phyloP scores from a whole-genome alignment of 106 monocot genomes.

The Xerophyta viscosa region DNA sequence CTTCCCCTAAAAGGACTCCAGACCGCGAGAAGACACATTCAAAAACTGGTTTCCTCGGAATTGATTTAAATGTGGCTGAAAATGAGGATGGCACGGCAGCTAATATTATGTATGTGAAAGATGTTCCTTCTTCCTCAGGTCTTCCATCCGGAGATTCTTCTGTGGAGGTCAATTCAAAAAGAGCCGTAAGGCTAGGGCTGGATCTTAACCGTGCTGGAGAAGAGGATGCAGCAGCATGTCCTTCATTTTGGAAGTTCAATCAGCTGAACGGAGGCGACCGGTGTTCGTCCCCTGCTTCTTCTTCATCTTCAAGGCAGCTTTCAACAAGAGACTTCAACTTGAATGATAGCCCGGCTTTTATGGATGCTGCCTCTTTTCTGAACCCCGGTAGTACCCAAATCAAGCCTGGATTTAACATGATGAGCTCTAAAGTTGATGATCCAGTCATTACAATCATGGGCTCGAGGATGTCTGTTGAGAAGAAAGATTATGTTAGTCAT shows the following conservation, averaged over 20 bases:
- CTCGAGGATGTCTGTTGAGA: slow-evolving; percentile 36
- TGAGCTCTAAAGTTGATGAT: slow-evolving; percentile 18
- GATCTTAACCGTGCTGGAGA: slow-evolving; percentile 66
- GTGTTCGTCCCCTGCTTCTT: slow-evolving; percentile 45
- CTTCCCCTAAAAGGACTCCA: slow-evolving; percentile 51
- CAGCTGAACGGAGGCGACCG: slow-evolving; percentile 16
- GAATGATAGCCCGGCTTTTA: slow-evolving; percentile 45
- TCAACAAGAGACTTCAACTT: slow-evolving; percentile 52
- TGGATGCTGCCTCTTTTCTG: slow-evolving; percentile 21
- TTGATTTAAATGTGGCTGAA: slow-evolving; percentile 71
- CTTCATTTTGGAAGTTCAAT: slow-evolving; percentile 22
- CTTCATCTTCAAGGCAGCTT: slow-evolving; percentile 38
- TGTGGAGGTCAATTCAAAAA: slow-evolving; percentile 51
- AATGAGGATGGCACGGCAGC: slow-evolving; percentile 18
- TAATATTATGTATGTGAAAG: slow-evolving; percentile 15
- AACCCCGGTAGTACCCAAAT: slow-evolving; percentile 3
- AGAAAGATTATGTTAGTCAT: slow-evolving; percentile 22
- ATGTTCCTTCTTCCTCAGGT: slow-evolving; percentile 17
- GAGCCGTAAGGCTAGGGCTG: slow-evolving; percentile 44
- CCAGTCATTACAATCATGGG: slow-evolving; percentile 52
- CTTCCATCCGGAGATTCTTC: slow-evolving; percentile 49
- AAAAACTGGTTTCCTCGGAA: slow-evolving; percentile 22
- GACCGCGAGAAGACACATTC: slow-evolving; percentile 31
- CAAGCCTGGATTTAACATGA: slow-evolving; percentile 4
- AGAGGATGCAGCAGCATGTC: slow-evolving; percentile 27